Base-by-base conservation (phyloP, 2,329 filamentous ascomycete species). In the Botrytis galanthina region DNA sequence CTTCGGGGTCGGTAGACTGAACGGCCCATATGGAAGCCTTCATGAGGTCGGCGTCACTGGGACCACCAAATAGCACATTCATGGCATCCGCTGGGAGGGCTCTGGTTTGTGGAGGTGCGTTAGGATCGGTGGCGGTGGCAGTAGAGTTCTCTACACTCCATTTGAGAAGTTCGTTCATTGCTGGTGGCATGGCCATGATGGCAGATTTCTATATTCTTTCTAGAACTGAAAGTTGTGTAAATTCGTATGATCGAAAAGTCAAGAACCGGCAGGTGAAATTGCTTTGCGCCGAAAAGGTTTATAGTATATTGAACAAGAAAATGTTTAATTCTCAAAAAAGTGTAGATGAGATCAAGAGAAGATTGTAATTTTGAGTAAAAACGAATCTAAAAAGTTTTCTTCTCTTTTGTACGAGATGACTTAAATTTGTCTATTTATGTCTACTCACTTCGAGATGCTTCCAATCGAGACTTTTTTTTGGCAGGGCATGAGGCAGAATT, bases 21-120 rank as follows among this genome's bases (percentile, higher is more conserved):
- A 98, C 91, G 73, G 92, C 89, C 42, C 87, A 87, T 90, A 99
- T 97, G 76, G 92, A 87, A 70, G 92, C 89, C 79, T 89, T 90
- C 96, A 99, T 98, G 71, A 97, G 88, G 75, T 98, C 94, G 35
- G 96, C 94, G 76, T 99, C 95, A 3, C 92, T 94, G 60, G 93
- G 93, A 0, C 92, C 94, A 83, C 94, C 94, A 80, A 97, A 87
- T 72, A 98, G 87, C 22, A 92, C 86, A 61, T 89, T 88, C 74
- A 98, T 87, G 73, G 91, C 87, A 73, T 94, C 90, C 26, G 92
- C 87, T 79, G 90, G 90, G 76, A 96, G 86, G 35, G 83, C 82
- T 63, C 82, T 83, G 59, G 74, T 74, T 67, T 71, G 69, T 22
- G 75, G 76, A 10, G 78, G 70, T 20, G 77, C 73, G 16, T 64